Evolutionary conservation across 257 asterid species (phyloP), one percentile per base, ranked within the genome.

Genomic region (Anisodus tanguticus): DNA sequence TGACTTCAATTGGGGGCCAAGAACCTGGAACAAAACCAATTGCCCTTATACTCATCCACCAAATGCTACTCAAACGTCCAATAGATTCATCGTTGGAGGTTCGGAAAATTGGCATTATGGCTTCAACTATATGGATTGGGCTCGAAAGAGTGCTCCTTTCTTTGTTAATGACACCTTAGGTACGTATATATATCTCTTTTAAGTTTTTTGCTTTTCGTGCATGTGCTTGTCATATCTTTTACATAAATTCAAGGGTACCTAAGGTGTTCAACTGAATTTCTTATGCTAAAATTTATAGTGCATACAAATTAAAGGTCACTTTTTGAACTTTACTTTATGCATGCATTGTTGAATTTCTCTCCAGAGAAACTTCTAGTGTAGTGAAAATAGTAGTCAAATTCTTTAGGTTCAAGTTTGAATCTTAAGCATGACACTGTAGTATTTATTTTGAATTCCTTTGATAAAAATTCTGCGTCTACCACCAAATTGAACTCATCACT

Each of bases 41-140:
- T 89, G 91, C 88, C 92, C 91, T 12, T 90, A 84, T 15, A 41
- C 55, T 70, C 7, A 88, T 12, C 91, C 69, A 85, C 85, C 39
- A 5, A 91, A 89, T 83, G 26, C 26, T 22, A 22, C 26, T 22
- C 26, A 22, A 22, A 22, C 26, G 26, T 22, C 26, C 26, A 22
- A 84, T 51, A 86, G 17, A 55, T 47, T 90, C 70, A 43, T 88
- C 0, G 92, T 94, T 9, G 97, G 96, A 0, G 98, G 96, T 0
- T 88, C 92, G 0, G 90, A 91, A 1, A 83, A 89, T 10, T 94
- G 98, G 98, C 95, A 43, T 3, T 94, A 89, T 53, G 97, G 95
- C 19, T 91, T 87, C 58, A 93, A 93, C 76, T 94, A 94, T 87
- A 88, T 92, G 3, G 91, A 90, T n/a, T 94, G 98, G 98, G 90